Base-by-base conservation (phyloP, 768 basidiomycete genomes). In the Tricholoma flavovirens region DNA sequence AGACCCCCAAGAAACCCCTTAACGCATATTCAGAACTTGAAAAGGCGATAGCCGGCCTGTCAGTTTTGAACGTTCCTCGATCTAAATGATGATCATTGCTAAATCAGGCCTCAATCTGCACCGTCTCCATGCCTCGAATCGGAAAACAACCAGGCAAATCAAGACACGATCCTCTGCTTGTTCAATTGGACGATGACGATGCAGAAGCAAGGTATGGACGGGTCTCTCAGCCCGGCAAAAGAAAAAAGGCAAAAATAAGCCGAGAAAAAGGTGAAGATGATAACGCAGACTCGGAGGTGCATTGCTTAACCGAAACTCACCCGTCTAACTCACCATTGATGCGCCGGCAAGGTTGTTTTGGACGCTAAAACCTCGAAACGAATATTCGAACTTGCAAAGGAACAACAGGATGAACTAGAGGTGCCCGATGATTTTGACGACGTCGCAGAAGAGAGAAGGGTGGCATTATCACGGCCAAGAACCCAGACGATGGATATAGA, bases 341-440 rank as follows among this genome's bases (percentile, higher is more conserved):
- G 51, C 56, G 32, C 36, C 59, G 38, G 53, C 43, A 59, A 95
- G 92, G 77, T 74, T 43, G 82, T 84, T 17, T 69, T 94, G 58
- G 90, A 93, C 66, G 80, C 87, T 2, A 91, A 88, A 71, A 88
- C 86, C 5, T 96, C 93, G 0, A 78, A 80, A 57, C 86, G 84
- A 62, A 97, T 99, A 49, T 88, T 99, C 61, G 89, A 94, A 68
- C 83, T 99, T 54, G 96, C 96, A 14, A 80, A 83, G 66, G 87
- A 90, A 62, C 96, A 99, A 71, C 94, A 98, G 71, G 87, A 93
- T 67, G 94, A 98, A 66, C 71, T 95, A 3, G 84, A 83, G 53
- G 78, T 83, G 62, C 74, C 75, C 15, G 82, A 84, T 26, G 83
- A 85, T 56, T 81, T 81, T 1, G 79, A 82, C 30, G 80, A 82